Percentiles rank a stretch among this genome's conserved stretches.
Conservation (phyloP, 139 green algal genomes). For the Picochlorum sp. region DNA sequence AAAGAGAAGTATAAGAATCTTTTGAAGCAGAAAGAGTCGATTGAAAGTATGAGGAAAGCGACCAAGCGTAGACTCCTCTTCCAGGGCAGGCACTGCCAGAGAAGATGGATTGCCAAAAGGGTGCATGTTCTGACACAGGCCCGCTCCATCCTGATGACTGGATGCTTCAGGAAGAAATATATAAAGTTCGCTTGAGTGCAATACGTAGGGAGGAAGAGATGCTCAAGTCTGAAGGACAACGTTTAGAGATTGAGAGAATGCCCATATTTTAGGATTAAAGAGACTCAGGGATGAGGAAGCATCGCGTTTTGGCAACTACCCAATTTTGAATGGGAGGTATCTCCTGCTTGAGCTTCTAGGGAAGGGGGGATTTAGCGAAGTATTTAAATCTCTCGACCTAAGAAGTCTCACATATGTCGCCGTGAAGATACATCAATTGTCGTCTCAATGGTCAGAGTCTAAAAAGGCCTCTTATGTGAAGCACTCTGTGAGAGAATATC, state of each 20-base stretch:
- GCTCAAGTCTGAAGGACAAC: slow-evolving; percentile 53
- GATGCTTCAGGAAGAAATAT: slow-evolving; percentile 60
- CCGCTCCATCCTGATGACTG: slow-evolving; percentile 30
- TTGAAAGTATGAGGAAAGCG: slow-evolving; percentile 60
- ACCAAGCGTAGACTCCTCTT: slow-evolving; percentile 47
- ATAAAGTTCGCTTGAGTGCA: slow-evolving; percentile 59
- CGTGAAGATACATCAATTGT: slow-evolving; percentile 84
- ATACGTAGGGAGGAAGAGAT: slow-evolving; percentile 74
- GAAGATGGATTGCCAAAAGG: neutral
- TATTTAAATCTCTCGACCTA: slow-evolving; percentile 76
- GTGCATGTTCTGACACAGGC: neutral
- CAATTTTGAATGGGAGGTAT: slow-evolving; percentile 66
- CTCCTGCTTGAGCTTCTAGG: slow-evolving; percentile 78
- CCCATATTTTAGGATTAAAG: slow-evolving; percentile 67
- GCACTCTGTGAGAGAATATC: slow-evolving; percentile 84
- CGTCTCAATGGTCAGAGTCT: slow-evolving; percentile 57
- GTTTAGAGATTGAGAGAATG: slow-evolving; percentile 63
- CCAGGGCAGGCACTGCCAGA: slow-evolving; percentile 27
- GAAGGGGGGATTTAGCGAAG: slow-evolving; percentile 89
- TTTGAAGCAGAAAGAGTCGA: slow-evolving; percentile 37
- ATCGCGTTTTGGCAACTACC: slow-evolving; percentile 51
- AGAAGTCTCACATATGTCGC: slow-evolving; percentile 50
- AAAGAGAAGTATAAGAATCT: slow-evolving; percentile 25
- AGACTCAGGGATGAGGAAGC: slow-evolving; percentile 68
- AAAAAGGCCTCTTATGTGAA: slow-evolving; percentile 83